Base-by-base conservation (phyloP, 352 stramenopile genomes). In the Sclerospora graminicola region DNA sequence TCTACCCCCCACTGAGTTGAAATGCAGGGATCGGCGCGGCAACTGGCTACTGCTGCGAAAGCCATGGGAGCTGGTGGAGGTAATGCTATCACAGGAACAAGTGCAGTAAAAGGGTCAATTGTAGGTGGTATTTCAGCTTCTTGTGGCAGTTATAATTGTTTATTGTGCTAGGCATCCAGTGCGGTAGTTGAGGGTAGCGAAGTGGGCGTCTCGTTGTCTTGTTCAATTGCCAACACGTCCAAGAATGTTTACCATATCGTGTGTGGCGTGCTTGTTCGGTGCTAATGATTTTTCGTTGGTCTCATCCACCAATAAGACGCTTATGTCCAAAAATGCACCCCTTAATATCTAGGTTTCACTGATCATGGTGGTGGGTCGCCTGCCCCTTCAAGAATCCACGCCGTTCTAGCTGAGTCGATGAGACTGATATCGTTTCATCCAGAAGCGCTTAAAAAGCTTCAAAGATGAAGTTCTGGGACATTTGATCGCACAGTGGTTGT, bases 381-480 rank as follows among this genome's bases (percentile, higher is more conserved):
- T 90, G 14, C 60, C 58, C 11, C 23, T 59, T 34, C 60, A 81
- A 26, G 71, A 85, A 13, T 68, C 72, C 6, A 51, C 70, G 29
- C 68, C 76, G 41, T 88, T 90, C 39, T 29, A 89, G 6, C 49
- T 21, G 66, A 73, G 19, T 58, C 60, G 0, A 63, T 43, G 5
- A 48, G 75, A 7, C 37, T 87, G 6, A 38, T 57, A 4, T 13
- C 42, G 4, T 71, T 73, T 32, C 77, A 88, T 29, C 32, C 56
- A 2, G 82, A 93, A 14, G 75, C 74, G 10, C 42, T 90, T 14
- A 85, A 85, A 86, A 43, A 68, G 38, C 8, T 73, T 69, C 41
- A 72, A 88, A 37, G 79, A 93, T 49, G 91, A 93, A 51, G 54
- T 48, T 1, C 74, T 77, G 0, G 78, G 91, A 50, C 72, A 91